These are phyloP conservation scores for barley (Hordeum vulgare) DNA, from an alignment of 176 grass and related monocot species.

Conservation along the genomic window DNA sequence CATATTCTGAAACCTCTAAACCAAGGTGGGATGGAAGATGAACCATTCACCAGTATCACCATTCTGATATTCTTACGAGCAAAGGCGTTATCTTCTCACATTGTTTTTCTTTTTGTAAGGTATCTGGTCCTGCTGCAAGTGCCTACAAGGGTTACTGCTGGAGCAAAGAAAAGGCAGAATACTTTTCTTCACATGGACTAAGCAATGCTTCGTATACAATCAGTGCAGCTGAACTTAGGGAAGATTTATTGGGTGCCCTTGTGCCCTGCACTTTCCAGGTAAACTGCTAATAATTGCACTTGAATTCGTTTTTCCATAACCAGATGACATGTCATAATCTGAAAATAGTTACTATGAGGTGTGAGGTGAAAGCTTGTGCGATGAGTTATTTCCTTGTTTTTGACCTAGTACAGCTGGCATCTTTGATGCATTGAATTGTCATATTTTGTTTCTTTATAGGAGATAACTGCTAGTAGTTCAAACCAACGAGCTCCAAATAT, in stretches of 20 bases:
- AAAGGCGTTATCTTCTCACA: slow-evolving; percentile 1
- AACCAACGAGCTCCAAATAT: slow-evolving; percentile 18
- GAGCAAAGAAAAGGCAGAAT: slow-evolving; percentile 67
- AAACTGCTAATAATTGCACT: background rate
- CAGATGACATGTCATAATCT: background rate
- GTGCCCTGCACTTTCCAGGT: slow-evolving; percentile 69
- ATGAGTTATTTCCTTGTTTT: background rate
- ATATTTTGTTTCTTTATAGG: slow-evolving; percentile 33
- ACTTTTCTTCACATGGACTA: slow-evolving; percentile 48
- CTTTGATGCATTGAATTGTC: background rate
- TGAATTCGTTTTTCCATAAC: background rate
- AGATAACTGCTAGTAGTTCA: slow-evolving; percentile 33
- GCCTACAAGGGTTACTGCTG: slow-evolving; percentile 68
- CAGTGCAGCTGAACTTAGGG: slow-evolving; percentile 48
- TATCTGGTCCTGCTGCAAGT: slow-evolving; percentile 70
- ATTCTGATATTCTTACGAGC: background rate
- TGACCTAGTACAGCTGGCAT: background rate
- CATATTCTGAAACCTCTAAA: background rate
- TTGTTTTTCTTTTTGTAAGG: slow-evolving; percentile 44
- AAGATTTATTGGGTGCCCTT: slow-evolving; percentile 58
- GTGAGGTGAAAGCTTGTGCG: background rate
- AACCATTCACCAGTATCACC: background rate
- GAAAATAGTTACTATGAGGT: background rate
- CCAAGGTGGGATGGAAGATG: background rate
- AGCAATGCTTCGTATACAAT: slow-evolving; percentile 56